Evolutionary conservation across 1,284 basidiomycete species (phyloP).

Genomic region (Taiwanofungus camphoratus): DNA sequence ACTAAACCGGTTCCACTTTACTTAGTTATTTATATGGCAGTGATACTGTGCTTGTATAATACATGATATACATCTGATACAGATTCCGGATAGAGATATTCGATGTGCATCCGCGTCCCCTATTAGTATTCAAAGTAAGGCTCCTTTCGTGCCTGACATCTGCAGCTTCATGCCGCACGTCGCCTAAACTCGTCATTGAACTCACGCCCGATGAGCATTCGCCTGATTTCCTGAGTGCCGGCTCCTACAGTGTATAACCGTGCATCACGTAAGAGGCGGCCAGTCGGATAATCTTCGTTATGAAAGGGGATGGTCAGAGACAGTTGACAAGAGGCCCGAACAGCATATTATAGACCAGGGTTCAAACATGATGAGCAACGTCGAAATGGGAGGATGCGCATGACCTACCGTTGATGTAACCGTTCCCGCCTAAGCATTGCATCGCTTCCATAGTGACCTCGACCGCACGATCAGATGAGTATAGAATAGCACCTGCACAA

Average conservation of each 20-base stretch:
- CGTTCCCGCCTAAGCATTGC: constrained; percentile 90
- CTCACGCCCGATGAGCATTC: constrained; percentile 87
- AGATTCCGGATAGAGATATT: too few species aligned
- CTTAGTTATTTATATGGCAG: too few species aligned
- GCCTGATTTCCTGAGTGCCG: constrained; percentile 86
- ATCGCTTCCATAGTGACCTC: constrained; percentile 89
- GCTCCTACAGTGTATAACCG: constrained; percentile 88
- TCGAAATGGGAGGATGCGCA: constrained; percentile 8
- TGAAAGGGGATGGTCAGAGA: not conserved
- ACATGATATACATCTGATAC: too few species aligned
- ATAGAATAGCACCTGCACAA: constrained; percentile 88
- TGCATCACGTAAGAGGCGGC: constrained; percentile 80
- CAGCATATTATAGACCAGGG: too few species aligned
- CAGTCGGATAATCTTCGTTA: constrained; percentile 78
- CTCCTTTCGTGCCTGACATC: too few species aligned
- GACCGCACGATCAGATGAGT: constrained; percentile 85
- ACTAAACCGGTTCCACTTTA: too few species aligned
- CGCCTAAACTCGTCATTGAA: constrained; percentile 70
- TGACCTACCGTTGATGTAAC: constrained; percentile 79
- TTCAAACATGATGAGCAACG: not conserved
- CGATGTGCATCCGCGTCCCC: too few species aligned
- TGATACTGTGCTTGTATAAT: too few species aligned
- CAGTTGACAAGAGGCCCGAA: not conserved
- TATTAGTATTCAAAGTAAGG: too few species aligned
- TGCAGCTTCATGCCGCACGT: constrained; percentile 3